Conservation (phyloP, 2,329 filamentous ascomycete genomes). For the Venturia carpophila region DNA sequence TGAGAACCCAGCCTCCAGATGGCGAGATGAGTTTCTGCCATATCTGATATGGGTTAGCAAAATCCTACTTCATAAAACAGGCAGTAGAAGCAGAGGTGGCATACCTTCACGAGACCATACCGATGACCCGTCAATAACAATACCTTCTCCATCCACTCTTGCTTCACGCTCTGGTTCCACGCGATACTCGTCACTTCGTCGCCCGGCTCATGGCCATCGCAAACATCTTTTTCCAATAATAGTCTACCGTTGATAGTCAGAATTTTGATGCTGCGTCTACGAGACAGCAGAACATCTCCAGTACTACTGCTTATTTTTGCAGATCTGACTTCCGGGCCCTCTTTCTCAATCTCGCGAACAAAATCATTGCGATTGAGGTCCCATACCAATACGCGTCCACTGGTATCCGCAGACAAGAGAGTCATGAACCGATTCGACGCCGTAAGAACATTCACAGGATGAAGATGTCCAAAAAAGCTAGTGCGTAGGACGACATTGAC, state of each 20-base stretch:
- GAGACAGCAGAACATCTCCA: slow-evolving; percentile 81
- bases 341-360: slow-evolving; percentile 62
- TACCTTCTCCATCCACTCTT: slow-evolving; percentile 83
- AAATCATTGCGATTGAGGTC: slow-evolving; percentile 87
- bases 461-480: slow-evolving; percentile 84
- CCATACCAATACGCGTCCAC: slow-evolving; percentile 84
- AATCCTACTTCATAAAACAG: neutral
- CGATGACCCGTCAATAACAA: slow-evolving; percentile 85
- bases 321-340: slow-evolving; percentile 49
- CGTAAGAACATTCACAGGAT: slow-evolving; percentile 71
- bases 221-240: slow-evolving; percentile 75
- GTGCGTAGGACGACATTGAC: slow-evolving; percentile 73
- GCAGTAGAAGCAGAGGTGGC: neutral
- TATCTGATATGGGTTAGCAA: slow-evolving; percentile 32
- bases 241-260: slow-evolving; percentile 84
- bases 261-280: slow-evolving; percentile 63
- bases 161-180: slow-evolving; percentile 84
- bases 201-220: slow-evolving; percentile 50
- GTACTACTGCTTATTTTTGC: slow-evolving; percentile 83
- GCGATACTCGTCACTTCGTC: slow-evolving; percentile 76
- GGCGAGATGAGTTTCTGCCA: slow-evolving; percentile 45
- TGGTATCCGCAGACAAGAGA: slow-evolving; percentile 71
- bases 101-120: slow-evolving; percentile 57
- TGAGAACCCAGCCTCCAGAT: slow-evolving; percentile 61
- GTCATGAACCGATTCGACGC: slow-evolving; percentile 84